Evolutionary conservation across 352 stramenopile genomes (phyloP), one percentile per base, ranked within the genome.

Genomic region (Thalassiosira mediterranea): DNA sequence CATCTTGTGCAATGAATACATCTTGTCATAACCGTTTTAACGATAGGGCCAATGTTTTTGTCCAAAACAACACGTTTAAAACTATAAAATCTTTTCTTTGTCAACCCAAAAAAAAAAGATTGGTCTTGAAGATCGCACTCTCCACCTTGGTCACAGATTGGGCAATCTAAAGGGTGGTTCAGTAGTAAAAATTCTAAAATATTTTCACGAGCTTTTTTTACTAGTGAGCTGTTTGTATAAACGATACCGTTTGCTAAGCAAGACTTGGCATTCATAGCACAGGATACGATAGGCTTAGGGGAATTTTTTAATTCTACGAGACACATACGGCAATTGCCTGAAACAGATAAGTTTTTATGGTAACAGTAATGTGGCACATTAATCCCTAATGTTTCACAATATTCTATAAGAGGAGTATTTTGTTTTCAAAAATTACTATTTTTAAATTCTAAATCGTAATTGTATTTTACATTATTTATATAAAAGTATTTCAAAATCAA

Each of bases 101-200:
- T 71, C 69, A 65, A 56, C 40, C 81, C 79, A 83, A 74, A 88
- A 83, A 54, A 62, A 61, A 86, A 25, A 34, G 74, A 75, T 85
- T 91, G 81, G 61, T 91, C 81, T 81, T 91, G 85, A 25, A 91
- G 56, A 74, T 91, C 85, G 79, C 85, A 91, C 58, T 91, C 85
- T 53, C 85, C 85, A 37, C 81, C 84, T 80, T 91, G 84, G 75
- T 91, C 84, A 89, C 86, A 91, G 60, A 91, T 90, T n/a, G 84
- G 81, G 77, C 86, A 91, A 86, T 91, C 86, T 81, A 91, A 75
- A 70, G 86, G 84, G 59, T 90, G 83, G 63, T 89, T 87, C 79
- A 84, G 63, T 62, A 91, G 38, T 71, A 88, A 78, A 83, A 89
- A 90, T 85, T 91, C 79, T 21, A 91, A 71, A 72, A 90, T 79